Conservation (phyloP, 257 asterid species). For the Salvia miltiorrhiza region DNA sequence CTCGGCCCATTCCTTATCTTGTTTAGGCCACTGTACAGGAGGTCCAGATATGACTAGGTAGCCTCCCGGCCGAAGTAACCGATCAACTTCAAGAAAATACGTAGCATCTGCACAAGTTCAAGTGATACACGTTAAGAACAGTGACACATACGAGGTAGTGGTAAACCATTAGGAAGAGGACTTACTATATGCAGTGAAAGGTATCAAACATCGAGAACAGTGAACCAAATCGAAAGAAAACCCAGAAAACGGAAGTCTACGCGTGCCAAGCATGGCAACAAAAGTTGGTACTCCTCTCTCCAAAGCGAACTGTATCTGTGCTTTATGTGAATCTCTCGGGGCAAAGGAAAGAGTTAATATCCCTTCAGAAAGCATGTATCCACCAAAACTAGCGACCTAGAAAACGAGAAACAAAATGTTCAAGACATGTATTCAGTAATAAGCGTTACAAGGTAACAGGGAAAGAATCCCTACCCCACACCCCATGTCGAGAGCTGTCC, state of each 20-base stretch:
- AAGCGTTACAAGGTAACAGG: background rate
- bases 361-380: constrained; percentile 78
- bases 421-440: background rate
- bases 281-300: constrained; percentile 97
- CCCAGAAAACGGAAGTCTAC: constrained; percentile 89
- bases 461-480: constrained; percentile 64
- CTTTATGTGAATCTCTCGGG: constrained; percentile 94
- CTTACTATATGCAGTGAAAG: constrained; percentile 93
- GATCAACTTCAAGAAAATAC: constrained; percentile 93
- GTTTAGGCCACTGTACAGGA: constrained; percentile 96
- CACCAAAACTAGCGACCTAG: constrained; percentile 99
- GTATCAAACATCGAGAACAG: constrained; percentile 94
- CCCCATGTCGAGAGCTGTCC: constrained; percentile 99
- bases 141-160: background rate
- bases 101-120: constrained; percentile 72
- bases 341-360: constrained; percentile 88
- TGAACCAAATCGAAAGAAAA: constrained; percentile 92
- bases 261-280: constrained; percentile 98
- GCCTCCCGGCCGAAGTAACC: constrained; percentile 97
- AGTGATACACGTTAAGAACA: constrained; percentile 20
- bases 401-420: constrained; percentile 11
- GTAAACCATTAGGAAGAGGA: constrained; percentile 19
- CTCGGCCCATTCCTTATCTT: constrained; percentile 96
- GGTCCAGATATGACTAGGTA: constrained; percentile 94
- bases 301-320: constrained; percentile 95